Evolutionary conservation across 352 stramenopile genomes (phyloP).

Genomic region (Phytophthora colocasiae): DNA sequence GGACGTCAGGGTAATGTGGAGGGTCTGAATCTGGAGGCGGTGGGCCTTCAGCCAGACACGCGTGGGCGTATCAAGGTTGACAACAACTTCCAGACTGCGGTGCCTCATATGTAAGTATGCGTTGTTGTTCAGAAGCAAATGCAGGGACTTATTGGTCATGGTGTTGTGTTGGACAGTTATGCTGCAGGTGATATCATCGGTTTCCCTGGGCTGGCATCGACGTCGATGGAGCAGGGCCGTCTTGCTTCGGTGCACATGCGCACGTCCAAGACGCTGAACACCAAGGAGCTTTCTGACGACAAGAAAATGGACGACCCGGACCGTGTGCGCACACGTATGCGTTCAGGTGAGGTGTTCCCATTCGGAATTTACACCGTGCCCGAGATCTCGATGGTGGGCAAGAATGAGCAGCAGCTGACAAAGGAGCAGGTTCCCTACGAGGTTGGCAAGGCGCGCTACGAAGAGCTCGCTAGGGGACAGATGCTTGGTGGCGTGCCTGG

Average conservation of each 20-base stretch:
- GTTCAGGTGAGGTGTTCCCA: constrained; percentile 85
- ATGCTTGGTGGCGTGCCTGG: constrained; percentile 84
- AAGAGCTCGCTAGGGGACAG: constrained; percentile 86
- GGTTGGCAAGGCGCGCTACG: constrained; percentile 79
- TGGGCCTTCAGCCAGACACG: constrained; percentile 85
- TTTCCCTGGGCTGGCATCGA: constrained; percentile 89
- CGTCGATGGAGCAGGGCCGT: constrained; percentile 92
- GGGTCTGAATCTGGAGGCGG: constrained; percentile 78
- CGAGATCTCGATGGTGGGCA: constrained; percentile 91
- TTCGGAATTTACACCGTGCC: constrained; percentile 91
- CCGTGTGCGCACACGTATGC: constrained; percentile 81
- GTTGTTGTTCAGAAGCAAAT: neutral
- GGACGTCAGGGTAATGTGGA: constrained; percentile 90
- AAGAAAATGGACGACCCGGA: constrained; percentile 70
- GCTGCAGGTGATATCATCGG: constrained; percentile 91
- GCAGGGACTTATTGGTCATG: constrained; percentile 5
- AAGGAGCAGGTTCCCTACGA: constrained; percentile 80
- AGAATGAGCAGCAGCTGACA: constrained; percentile 90
- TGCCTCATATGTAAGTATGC: constrained; percentile 83
- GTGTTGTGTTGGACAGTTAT: constrained; percentile 60
- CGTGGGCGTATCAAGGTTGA: constrained; percentile 87
- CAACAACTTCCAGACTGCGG: constrained; percentile 88
- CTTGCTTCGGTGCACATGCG: constrained; percentile 90
- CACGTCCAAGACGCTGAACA: constrained; percentile 71
- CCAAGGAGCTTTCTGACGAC: constrained; percentile 44